Base-by-base conservation (phyloP, 106 monocot genomes). In the Phalaenopsis equestris region DNA sequence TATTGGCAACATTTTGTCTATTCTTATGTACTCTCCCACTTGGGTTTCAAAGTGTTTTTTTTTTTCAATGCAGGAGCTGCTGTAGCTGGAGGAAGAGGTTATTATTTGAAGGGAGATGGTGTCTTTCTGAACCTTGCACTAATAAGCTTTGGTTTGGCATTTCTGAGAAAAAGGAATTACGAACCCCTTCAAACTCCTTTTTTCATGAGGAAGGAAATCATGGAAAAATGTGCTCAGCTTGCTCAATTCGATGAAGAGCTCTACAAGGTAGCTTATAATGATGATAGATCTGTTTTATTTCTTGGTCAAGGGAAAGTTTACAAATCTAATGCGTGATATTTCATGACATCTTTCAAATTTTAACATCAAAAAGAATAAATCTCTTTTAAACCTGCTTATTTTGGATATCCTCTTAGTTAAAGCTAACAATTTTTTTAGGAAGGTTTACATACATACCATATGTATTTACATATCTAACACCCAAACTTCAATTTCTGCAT, bases 201-300 rank as follows among this genome's bases (percentile, higher is more conserved):
- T 79, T 98, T 98, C 81, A 98, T 98, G 98, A 89, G 98, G 80
- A 98, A 98, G 82, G 98, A 98, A 56, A 84, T 90, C 2, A 98
- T 98, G 98, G 94, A 76, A 80, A 98, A 92, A 80, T 98, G 98
- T 87, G 98, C 98, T 37, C 98, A 98, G 58, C 84, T 98, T 73
- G 81, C 92, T 82, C 98, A 98, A 79, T 98, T 98, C 81, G 98
- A 98, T 83, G 98, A 98, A 81, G 98, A 98, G 82, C 87, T 98
- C 15, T 98, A 98, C 86, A 98, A 98, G 90, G 97, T 90, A 21
- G 18, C 61, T 61, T 61, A 61, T 61, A 61, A 18, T 61, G 61
- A 61, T 21, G 6, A 21, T 21, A 19, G 4, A 21, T 5, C 21
- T 17, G 2, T 58, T 58, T 58, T 17, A 18, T 58, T 58, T 58